Percentiles rank a stretch among this genome's conserved stretches.
phyloP scores from a whole-genome alignment of 306 rosid species.

The Mucuna pruriens region DNA sequence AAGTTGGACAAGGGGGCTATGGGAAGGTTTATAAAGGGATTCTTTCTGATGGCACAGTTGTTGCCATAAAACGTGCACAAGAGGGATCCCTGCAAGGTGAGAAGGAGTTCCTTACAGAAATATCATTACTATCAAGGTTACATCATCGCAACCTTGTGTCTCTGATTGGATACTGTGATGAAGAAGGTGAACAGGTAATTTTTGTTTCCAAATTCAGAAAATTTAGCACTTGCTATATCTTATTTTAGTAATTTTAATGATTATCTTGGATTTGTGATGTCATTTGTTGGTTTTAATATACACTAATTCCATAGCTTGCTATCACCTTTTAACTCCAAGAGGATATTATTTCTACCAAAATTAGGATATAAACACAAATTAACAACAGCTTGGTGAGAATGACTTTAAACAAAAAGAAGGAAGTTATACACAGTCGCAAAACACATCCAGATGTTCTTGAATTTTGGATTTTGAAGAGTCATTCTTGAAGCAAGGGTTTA shows the following conservation, averaged over 20 bases:
- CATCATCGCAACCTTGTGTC: slow-evolving; percentile 92
- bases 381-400: background rate
- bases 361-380: background rate
- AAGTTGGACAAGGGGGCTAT: slow-evolving; percentile 85
- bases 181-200: slow-evolving; percentile 79
- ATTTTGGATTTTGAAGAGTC: background rate
- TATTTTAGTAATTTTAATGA: background rate
- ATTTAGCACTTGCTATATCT: background rate
- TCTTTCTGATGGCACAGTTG: slow-evolving; percentile 63
- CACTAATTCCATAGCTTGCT: background rate
- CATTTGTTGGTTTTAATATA: slow-evolving; percentile 12
- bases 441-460: background rate
- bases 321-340: background rate
- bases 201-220: slow-evolving; percentile 11
- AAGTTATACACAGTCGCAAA: background rate
- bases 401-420: background rate
- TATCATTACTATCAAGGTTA: slow-evolving; percentile 72
- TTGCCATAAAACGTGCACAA: slow-evolving; percentile 90
- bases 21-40: slow-evolving; percentile 82
- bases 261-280: background rate
- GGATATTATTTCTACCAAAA: background rate
- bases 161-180: slow-evolving; percentile 82
- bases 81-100: slow-evolving; percentile 85
- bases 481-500: slow-evolving; percentile 1
- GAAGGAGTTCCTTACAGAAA: slow-evolving; percentile 89